Conservation (phyloP, 768 basidiomycete genomes). For the Mycena belliarum region DNA sequence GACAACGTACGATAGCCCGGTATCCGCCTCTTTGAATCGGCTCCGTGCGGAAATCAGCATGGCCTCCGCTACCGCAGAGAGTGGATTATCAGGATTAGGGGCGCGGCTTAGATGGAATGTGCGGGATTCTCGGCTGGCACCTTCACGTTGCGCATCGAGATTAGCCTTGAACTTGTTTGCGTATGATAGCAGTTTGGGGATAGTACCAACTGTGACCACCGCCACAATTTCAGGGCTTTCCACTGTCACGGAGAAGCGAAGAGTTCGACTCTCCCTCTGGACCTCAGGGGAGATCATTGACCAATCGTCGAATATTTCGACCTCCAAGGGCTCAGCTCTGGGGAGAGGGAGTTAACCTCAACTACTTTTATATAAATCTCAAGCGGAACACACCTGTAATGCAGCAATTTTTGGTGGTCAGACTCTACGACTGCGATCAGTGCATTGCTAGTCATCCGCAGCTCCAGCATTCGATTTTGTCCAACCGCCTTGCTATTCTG, state of each 20-base stretch:
- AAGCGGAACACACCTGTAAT: conserved; percentile 62
- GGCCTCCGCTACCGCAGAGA: conserved; percentile 84
- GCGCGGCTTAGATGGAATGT: conserved; percentile 73
- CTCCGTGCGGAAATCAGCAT: conserved; percentile 76
- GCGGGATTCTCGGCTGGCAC: conserved; percentile 76
- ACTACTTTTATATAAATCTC: not conserved
- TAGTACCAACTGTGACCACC: conserved; percentile 69
- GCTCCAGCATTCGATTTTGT: conserved; percentile 61
- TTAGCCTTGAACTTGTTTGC: conserved; percentile 74
- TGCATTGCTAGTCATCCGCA: conserved; percentile 74
- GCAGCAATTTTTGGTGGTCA: conserved; percentile 71
- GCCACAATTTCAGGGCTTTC: conserved; percentile 67
- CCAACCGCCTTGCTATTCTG: conserved; percentile 39
- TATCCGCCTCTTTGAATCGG: conserved; percentile 69
- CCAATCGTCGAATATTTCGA: conserved; percentile 85
- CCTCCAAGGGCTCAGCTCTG: conserved; percentile 77
- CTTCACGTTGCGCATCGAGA: conserved; percentile 69
- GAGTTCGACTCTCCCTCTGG: conserved; percentile 47
- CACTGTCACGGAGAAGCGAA: conserved; percentile 76
- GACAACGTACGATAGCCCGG: conserved; percentile 59
- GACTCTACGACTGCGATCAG: conserved; percentile 70
- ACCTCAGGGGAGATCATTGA: conserved; percentile 44
- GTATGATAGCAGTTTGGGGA: conserved; percentile 76
- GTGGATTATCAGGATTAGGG: conserved; percentile 75
- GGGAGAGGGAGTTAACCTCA: not conserved